These are phyloP conservation scores for Monosporascus sp. DNA, from an alignment of 2,329 filamentous ascomycete species.

Conservation along the genomic window DNA sequence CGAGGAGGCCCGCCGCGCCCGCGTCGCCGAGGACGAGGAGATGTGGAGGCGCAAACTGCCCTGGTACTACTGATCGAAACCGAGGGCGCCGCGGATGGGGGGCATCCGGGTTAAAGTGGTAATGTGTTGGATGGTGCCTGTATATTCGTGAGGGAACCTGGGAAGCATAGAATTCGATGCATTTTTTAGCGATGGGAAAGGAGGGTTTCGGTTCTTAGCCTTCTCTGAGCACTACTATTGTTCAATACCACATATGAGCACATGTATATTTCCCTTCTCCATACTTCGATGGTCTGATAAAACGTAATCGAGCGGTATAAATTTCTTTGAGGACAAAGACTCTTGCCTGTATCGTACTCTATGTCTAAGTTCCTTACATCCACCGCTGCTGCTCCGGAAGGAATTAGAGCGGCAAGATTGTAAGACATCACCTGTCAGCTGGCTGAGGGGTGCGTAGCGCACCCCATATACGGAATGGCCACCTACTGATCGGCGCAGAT, in stretches of 20 bases:
- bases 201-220: constrained; percentile 11
- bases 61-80: constrained; percentile 23
- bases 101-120: neutral
- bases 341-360: too few species aligned
- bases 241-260: constrained; percentile 18
- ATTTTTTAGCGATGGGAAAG: constrained; percentile 6
- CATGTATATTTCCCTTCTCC: constrained; percentile 7
- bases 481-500: too few species aligned
- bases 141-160: neutral
- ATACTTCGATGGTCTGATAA: neutral
- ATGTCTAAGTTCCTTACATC: too few species aligned
- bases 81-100: constrained; percentile 5
- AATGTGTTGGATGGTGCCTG: neutral
- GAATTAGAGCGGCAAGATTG: too few species aligned
- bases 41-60: constrained; percentile 41
- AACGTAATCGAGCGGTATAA: neutral
- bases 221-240: constrained; percentile 6
- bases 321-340: too few species aligned
- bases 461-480: too few species aligned
- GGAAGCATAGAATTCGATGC: neutral
- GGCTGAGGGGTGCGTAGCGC: too few species aligned
- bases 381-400: too few species aligned
- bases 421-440: too few species aligned
- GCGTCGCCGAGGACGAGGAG: constrained; percentile 39
- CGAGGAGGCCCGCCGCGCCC: constrained; percentile 35